phyloP scores from a whole-genome alignment of 495 filamentous ascomycete species.

The Trichoderma gamsii region DNA sequence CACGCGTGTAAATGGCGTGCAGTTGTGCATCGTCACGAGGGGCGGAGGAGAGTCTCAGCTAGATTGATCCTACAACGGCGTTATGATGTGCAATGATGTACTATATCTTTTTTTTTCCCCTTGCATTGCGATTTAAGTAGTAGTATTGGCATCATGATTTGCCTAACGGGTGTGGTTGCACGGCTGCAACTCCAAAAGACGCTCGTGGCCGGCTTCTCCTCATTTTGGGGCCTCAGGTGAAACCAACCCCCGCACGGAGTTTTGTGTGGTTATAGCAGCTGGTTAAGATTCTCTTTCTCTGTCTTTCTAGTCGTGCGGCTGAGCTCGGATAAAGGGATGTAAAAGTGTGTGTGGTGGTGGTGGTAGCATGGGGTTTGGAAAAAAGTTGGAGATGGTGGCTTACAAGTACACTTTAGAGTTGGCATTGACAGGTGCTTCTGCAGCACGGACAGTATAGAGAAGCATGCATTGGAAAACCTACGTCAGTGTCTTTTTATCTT shows the following conservation, averaged over 20 bases:
- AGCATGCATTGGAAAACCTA: too few relatives aligned
- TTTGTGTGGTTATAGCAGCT: background rate
- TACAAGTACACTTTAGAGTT: too few relatives aligned
- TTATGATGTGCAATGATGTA: too few relatives aligned
- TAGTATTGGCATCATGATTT: too few relatives aligned
- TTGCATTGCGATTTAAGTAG: background rate
- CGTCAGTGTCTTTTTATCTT: too few relatives aligned
- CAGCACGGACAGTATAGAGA: too few relatives aligned
- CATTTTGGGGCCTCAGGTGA: background rate
- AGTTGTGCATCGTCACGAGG: background rate
- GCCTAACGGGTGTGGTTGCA: too few relatives aligned
- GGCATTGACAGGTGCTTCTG: too few relatives aligned
- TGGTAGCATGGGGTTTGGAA: background rate
- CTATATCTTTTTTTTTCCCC: background rate
- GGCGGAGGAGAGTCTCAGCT: background rate
- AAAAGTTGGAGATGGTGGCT: background rate
- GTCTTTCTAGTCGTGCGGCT: background rate
- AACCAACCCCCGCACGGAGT: background rate
- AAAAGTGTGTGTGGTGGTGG: background rate
- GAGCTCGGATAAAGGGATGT: slow-evolving; percentile 6
- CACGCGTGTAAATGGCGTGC: background rate
- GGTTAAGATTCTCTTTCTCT: background rate
- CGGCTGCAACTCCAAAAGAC: too few relatives aligned
- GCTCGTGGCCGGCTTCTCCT: background rate
- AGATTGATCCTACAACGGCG: too few relatives aligned